Evolutionary conservation across 2,329 filamentous ascomycete species (phyloP).

Genomic region (Fusarium udum): DNA sequence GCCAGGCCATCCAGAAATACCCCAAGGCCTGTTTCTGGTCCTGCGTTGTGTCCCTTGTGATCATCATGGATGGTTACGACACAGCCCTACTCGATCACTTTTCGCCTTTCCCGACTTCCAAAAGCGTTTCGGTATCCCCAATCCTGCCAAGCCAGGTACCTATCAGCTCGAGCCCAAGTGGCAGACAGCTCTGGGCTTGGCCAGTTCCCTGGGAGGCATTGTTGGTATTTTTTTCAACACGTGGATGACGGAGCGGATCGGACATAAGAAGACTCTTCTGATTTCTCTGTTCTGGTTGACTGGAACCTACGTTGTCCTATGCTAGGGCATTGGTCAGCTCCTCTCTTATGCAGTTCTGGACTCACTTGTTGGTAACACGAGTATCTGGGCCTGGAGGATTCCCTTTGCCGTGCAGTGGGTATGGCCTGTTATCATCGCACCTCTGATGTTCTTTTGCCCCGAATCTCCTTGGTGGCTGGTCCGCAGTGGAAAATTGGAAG

Average conservation of each 20-base stretch:
- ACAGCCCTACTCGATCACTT: conserved; percentile 43
- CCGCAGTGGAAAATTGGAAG: conserved; percentile 18
- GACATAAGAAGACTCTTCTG: conserved; percentile 57
- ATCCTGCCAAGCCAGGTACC: background rate
- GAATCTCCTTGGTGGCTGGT: conserved; percentile 50
- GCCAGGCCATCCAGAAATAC: background rate
- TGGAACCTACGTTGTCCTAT: conserved; percentile 52
- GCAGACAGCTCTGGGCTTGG: conserved; percentile 6
- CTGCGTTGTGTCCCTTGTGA: conserved; percentile 43
- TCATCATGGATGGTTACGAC: conserved; percentile 52
- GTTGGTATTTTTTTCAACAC: conserved; percentile 33
- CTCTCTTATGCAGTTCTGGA: conserved; percentile 46
- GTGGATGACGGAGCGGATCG: conserved; percentile 22
- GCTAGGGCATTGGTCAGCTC: conserved; percentile 54
- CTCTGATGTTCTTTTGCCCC: conserved; percentile 43
- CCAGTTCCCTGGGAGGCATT: conserved; percentile 18
- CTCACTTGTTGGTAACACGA: conserved; percentile 3
- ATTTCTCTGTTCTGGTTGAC: conserved; percentile 54
- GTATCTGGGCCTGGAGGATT: conserved; percentile 49
- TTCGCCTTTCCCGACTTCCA: conserved; percentile 40
- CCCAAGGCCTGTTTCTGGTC: conserved; percentile 45
- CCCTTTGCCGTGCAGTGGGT: conserved; percentile 52
- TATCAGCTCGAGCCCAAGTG: conserved; percentile 10
- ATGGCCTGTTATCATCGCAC: conserved; percentile 44
- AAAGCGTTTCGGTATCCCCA: background rate